phyloP scores from a whole-genome alignment of 768 basidiomycete species.

The Thelephora aurantiotincta region DNA sequence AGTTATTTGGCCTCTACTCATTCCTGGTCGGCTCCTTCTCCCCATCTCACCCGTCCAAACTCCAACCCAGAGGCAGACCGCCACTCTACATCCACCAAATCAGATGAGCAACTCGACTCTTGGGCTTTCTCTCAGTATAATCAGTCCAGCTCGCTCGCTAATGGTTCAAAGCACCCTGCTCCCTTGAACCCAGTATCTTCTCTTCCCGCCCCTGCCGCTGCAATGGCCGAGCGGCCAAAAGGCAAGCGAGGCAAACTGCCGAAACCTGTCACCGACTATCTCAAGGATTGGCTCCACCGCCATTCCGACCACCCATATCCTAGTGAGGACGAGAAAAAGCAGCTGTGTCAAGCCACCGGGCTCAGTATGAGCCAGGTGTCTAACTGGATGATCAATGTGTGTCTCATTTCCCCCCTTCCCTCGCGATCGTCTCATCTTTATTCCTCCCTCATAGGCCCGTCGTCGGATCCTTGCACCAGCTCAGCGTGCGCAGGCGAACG shows the following conservation, averaged over 20 bases:
- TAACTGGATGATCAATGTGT: slow-evolving; percentile 87
- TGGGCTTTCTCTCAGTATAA: slow-evolving; percentile 35
- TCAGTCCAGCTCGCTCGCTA: background rate
- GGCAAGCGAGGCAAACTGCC: slow-evolving; percentile 81
- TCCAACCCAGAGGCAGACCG: slow-evolving; percentile 10
- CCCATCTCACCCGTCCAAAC: slow-evolving; percentile 26
- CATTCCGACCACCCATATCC: slow-evolving; percentile 87
- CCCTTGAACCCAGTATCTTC: slow-evolving; percentile 18
- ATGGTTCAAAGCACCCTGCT: slow-evolving; percentile 18
- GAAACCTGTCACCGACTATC: slow-evolving; percentile 80
- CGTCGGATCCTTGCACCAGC: slow-evolving; percentile 76
- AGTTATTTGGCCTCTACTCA: slow-evolving; percentile 32
- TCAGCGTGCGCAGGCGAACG: slow-evolving; percentile 59
- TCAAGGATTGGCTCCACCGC: slow-evolving; percentile 80
- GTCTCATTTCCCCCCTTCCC: slow-evolving; percentile 14
- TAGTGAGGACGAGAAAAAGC: slow-evolving; percentile 83
- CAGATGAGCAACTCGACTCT: slow-evolving; percentile 31
- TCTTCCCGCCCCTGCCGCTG: slow-evolving; percentile 25
- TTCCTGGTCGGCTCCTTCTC: slow-evolving; percentile 57
- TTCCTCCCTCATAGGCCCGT: slow-evolving; percentile 38
- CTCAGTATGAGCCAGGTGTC: slow-evolving; percentile 83
- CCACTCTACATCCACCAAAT: slow-evolving; percentile 20
- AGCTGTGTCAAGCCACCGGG: slow-evolving; percentile 73
- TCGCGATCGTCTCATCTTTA: slow-evolving; percentile 11
- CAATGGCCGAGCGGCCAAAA: slow-evolving; percentile 62